Base-by-base conservation (phyloP, 495 filamentous ascomycete species). In the Tuber aestivum region DNA sequence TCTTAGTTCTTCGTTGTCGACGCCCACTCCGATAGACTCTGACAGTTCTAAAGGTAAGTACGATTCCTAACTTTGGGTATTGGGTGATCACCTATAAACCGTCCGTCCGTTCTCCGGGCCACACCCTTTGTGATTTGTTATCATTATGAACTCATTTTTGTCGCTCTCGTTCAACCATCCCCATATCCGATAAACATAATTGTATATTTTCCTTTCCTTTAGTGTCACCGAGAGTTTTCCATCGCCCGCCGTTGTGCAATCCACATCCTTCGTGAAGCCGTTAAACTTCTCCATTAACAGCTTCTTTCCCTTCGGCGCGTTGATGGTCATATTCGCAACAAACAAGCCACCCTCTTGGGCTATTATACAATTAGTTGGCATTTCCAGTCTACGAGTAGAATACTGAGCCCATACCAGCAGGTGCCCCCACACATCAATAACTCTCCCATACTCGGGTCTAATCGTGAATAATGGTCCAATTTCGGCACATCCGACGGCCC, bases 241-340 rank as follows among this genome's bases (percentile, higher is more conserved):
- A 44, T 79, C 78, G 27, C 75, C 75, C 23, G 79, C 76, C 7
- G 74, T 81, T 18, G 78, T 75, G 77, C 82, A 84, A 70, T 84
- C 83, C 12, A 84, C 80, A 5, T 72, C 48, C 9, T 72, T 70
- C 1, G 83, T 84, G 16, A 84, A 72, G 18, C 50, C 70, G 68
- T 84, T 83, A 50, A 84, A 84, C 35, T 78, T 71, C 70, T 84
- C 83, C 81, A 84, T 83, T 18, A 81, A 70, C 14, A 84, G 78
- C 9, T 71, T 75, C 3, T 80, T 71, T 14, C 82, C 81, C 32
- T 77, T 45, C 23, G 80, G 80, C 5, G 83, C 82, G 70, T 79
- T 74, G 2, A 84, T 70, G 3, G 82, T 84, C 76, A 84, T 81
- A 44, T 84, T 82, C 9, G 83, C 82, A 10, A 84, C 70, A 5